Evolutionary conservation across 176 grass and related monocot species (phyloP), one percentile per base, ranked within the genome.

Genomic region (Bromus sterilis): DNA sequence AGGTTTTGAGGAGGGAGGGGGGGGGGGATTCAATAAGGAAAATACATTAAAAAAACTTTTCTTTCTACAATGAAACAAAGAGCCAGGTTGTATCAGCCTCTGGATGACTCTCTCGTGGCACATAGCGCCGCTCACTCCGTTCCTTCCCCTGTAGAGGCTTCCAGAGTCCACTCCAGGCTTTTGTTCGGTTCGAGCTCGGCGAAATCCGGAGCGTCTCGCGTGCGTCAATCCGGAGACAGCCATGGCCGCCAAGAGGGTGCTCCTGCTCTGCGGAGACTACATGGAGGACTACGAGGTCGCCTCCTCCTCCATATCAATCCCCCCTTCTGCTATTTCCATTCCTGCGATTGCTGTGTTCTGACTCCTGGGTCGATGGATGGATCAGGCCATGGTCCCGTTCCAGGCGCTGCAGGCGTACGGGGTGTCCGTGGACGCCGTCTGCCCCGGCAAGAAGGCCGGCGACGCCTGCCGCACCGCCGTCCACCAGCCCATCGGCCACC

Each of bases 341-440:
- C 18, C 21, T 72, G 11, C 26, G 11, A 51, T 61, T 41, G 11
- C 11, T n/a, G 29, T 81, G 11, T 9, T 21, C 49, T 53, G n/a
- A n/a, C 55, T 37, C 37, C 20, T 75, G 35, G 53, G 71, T 81
- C 83, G n/a, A 59, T 93, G 74, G 66, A 71, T 30, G 12, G 80
- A 12, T 46, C 51, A 99, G 96, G 93, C 78, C 53, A 99, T 93
- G 96, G 90, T 99, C 26, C 96, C 96, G 36, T 99, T 95, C 80
- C 96, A 95, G 89, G 87, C 91, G 41, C 86, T 99, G 81, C 96
- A 95, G 80, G 96, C 96, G 66, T 99, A 91, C 39, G 96, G 96
- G 61, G 42, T 93, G 24, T 53, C 76, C 48, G 89, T 99, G 30
- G 91, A 95, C n/a, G 93, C 91, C 21, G 89, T 82, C 84, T 99